phyloP scores from a whole-genome alignment of 495 filamentous ascomycete genomes.

The Daldinia bambusicola region DNA sequence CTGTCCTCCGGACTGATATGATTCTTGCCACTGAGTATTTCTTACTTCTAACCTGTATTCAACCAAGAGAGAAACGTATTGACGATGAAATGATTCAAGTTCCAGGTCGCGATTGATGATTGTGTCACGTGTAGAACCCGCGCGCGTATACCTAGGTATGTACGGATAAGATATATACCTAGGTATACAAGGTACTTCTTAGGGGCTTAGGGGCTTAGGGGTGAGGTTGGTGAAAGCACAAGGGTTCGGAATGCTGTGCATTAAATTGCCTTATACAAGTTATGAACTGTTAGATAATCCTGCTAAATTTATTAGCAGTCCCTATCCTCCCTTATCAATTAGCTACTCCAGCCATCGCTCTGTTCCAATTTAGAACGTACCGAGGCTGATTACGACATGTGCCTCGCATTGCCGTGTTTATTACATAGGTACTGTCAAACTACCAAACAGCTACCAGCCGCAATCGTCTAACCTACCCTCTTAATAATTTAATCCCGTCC shows the following conservation, averaged over 20 bases:
- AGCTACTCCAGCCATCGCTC: not conserved
- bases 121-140: constrained; percentile 33
- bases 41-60: not conserved
- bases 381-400: constrained; percentile 26
- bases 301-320: not conserved
- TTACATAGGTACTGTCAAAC: too few species aligned
- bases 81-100: constrained; percentile 33
- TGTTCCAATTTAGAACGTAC: constrained; percentile 3
- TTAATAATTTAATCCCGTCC: constrained; percentile 5
- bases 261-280: constrained; percentile 3
- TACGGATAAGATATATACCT: not conserved
- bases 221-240: constrained; percentile 20
- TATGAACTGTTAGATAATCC: constrained; percentile 5
- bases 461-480: too few species aligned
- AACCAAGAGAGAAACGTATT: constrained; percentile 20
- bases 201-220: not conserved
- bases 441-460: too few species aligned
- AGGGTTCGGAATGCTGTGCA: not conserved
- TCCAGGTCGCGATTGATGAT: constrained; percentile 26
- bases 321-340: constrained; percentile 13
- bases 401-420: constrained; percentile 17
- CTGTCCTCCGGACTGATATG: constrained; percentile 12
- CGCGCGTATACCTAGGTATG: not conserved
- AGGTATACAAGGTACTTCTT: not conserved
- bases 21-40: constrained; percentile 4